These are phyloP conservation scores for Mortierella antarctica DNA, from an alignment of 192 early-diverging fungal species.

Conservation along the genomic window DNA sequence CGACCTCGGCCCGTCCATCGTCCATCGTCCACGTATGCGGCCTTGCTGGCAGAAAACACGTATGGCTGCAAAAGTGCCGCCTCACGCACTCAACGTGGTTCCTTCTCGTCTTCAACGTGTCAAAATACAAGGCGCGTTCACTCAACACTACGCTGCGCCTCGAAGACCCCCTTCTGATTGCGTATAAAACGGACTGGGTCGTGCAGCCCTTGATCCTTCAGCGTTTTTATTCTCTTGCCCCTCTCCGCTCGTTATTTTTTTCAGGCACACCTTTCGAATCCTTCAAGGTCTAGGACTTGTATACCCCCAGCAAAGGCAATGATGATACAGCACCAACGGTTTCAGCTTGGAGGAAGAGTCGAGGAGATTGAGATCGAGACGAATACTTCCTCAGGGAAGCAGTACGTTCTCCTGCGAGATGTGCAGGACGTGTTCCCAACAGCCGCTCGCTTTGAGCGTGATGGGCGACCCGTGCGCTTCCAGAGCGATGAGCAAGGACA, in stretches of 20 bases:
- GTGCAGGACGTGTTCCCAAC: slow-evolving; percentile 41
- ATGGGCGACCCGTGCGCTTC: slow-evolving; percentile 29
- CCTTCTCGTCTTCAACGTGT: not conserved
- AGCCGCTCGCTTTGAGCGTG: slow-evolving; percentile 28
- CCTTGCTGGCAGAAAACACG: not conserved
- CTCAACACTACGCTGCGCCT: too few species aligned
- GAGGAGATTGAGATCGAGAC: slow-evolving; percentile 23
- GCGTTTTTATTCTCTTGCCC: not conserved
- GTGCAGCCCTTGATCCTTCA: not conserved
- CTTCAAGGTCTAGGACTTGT: not conserved
- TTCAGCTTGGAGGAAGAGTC: slow-evolving; percentile 19
- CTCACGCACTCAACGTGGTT: too few species aligned
- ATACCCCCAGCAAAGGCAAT: slow-evolving; percentile 3
- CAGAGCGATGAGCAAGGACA: slow-evolving; percentile 25
- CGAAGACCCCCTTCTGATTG: too few species aligned
- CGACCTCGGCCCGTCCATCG: too few species aligned
- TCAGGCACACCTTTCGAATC: not conserved
- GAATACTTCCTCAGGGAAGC: slow-evolving; percentile 4
- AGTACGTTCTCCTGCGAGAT: slow-evolving; percentile 20
- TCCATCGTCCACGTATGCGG: not conserved
- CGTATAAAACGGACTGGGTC: too few species aligned
- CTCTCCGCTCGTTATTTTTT: not conserved
- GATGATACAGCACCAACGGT: slow-evolving; percentile 34
- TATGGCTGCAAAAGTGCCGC: not conserved
- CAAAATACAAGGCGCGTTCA: not conserved